Evolutionary conservation across 495 filamentous ascomycete species (phyloP).

Genomic region (Lindgomyces ingoldianus): DNA sequence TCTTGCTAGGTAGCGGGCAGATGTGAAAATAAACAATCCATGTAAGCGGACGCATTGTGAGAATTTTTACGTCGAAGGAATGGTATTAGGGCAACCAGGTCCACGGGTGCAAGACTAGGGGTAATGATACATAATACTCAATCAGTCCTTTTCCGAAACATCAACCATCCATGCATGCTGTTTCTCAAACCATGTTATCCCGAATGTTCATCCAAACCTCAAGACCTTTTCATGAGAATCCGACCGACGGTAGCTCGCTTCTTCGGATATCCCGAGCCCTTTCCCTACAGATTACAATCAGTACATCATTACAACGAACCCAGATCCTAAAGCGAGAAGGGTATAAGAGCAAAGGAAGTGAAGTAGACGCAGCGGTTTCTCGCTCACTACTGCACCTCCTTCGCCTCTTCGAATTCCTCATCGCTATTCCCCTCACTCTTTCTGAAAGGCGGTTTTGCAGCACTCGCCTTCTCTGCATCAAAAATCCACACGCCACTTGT

Average conservation of each 20-base stretch:
- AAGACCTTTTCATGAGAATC: neutral
- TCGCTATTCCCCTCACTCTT: neutral
- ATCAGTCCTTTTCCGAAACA: too few species aligned
- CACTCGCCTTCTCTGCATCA: slow-evolving; percentile 63
- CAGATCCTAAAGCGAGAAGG: neutral
- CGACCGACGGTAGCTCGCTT: slow-evolving; percentile 9
- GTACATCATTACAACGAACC: neutral
- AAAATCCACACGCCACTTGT: slow-evolving; percentile 90
- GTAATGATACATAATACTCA: too few species aligned
- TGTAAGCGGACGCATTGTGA: too few species aligned
- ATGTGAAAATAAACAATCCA: too few species aligned
- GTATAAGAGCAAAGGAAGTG: neutral
- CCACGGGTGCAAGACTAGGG: too few species aligned
- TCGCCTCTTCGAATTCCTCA: neutral
- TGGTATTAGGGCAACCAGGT: too few species aligned
- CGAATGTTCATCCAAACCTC: too few species aligned
- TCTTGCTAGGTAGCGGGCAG: too few species aligned
- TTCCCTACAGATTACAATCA: neutral
- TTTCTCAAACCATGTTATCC: too few species aligned
- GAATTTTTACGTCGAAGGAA: too few species aligned
- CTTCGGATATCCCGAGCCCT: neutral
- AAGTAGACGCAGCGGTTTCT: neutral
- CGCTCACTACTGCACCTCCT: neutral
- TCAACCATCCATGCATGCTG: too few species aligned
- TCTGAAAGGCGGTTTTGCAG: slow-evolving; percentile 45